These are phyloP conservation scores for Cordyceps javanica DNA, from an alignment of 2,329 filamentous ascomycete species.

Conservation along the genomic window DNA sequence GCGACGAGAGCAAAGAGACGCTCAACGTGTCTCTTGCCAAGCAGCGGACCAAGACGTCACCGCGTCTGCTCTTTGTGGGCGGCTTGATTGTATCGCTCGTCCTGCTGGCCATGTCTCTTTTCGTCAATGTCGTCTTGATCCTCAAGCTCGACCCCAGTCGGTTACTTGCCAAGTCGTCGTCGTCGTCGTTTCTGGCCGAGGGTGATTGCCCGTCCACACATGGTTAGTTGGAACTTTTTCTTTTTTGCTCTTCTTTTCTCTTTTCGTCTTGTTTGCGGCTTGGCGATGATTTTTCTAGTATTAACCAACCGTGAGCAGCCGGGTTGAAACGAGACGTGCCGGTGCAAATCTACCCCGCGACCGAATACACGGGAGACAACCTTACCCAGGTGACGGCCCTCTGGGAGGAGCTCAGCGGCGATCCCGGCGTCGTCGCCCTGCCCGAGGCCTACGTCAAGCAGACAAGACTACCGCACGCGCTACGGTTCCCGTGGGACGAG, in stretches of 20 bases:
- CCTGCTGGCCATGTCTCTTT: background rate
- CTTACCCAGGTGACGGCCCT: background rate
- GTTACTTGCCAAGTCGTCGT: background rate
- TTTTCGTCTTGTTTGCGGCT: too few species aligned
- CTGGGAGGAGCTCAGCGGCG: slow-evolving; percentile 2
- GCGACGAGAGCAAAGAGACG: background rate
- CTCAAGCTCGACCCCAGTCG: background rate
- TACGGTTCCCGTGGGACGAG: background rate
- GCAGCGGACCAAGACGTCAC: background rate
- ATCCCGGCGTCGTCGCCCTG: slow-evolving; percentile 7
- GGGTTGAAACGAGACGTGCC: background rate
- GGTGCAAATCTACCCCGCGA: background rate
- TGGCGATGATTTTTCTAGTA: background rate
- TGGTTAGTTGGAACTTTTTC: background rate
- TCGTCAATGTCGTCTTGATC: background rate
- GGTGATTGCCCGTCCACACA: background rate
- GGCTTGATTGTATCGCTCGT: background rate
- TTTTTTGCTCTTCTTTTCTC: too few species aligned
- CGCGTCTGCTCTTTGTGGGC: background rate
- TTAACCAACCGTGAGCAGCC: background rate
- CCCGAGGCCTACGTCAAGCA: background rate
- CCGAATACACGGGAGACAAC: background rate
- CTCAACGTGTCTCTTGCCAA: background rate
- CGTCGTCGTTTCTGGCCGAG: background rate
- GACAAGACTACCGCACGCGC: background rate